Percentiles rank a stretch among this genome's conserved stretches.
phyloP scores from a whole-genome alignment of 768 basidiomycete genomes.

The Multifurca ochricompacta region DNA sequence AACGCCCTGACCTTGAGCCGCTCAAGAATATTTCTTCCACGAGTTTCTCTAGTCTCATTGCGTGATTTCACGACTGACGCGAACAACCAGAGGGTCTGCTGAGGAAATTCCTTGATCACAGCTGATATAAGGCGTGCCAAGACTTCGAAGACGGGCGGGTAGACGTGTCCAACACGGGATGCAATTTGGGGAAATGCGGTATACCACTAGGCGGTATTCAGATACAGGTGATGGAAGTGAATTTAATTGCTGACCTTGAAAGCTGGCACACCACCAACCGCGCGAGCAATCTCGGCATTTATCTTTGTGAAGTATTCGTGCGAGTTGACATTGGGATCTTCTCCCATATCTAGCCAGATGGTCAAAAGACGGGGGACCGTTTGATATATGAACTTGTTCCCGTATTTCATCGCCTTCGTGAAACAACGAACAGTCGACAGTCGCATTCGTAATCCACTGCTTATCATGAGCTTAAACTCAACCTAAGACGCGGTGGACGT shows the following conservation, averaged over 20 bases:
- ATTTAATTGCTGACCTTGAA: conserved; percentile 58
- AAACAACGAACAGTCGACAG: conserved; percentile 59
- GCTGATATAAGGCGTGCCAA: conserved; percentile 58
- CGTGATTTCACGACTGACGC: conserved; percentile 83
- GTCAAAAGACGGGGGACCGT: conserved; percentile 90
- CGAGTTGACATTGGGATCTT: conserved; percentile 31
- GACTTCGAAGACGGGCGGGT: conserved; percentile 48
- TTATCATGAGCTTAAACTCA: not conserved
- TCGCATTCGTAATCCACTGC: conserved; percentile 58
- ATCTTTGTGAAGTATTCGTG: conserved; percentile 45
- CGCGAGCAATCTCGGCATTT: conserved; percentile 45
- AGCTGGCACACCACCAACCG: conserved; percentile 54
- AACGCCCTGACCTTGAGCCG: conserved; percentile 42
- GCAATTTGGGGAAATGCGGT: conserved; percentile 96
- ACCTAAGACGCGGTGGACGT: conserved; percentile 11
- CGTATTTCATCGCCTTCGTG: conserved; percentile 60
- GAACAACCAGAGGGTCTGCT: conserved; percentile 91
- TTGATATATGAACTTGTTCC: conserved; percentile 95
- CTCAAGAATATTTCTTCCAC: conserved; percentile 53
- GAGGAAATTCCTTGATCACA: conserved; percentile 79
- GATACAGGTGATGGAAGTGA: not conserved
- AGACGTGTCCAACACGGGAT: conserved; percentile 78
- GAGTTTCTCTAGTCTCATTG: conserved; percentile 46
- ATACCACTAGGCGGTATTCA: conserved; percentile 60
- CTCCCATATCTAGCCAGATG: conserved; percentile 91